Conservation (phyloP, 129 eudicot genomes). For the Escallonia rubra region DNA sequence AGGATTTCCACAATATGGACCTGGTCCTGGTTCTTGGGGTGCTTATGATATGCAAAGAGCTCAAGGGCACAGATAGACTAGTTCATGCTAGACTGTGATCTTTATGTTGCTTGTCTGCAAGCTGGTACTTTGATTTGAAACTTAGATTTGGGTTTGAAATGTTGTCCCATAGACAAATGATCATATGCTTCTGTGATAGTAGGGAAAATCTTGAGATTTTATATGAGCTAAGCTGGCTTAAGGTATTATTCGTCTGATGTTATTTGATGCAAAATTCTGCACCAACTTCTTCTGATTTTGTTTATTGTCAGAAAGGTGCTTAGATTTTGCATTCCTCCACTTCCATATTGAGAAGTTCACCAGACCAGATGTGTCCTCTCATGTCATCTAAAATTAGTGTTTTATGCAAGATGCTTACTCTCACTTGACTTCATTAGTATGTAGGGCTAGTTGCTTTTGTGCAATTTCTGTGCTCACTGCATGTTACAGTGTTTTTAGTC, state of each 20-base stretch:
- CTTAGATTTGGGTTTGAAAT: slow-evolving; percentile 42
- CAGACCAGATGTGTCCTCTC: background rate
- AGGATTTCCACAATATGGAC: slow-evolving; percentile 80
- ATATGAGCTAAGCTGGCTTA: slow-evolving; percentile 16
- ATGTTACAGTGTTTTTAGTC: too few relatives aligned
- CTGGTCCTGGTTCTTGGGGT: slow-evolving; percentile 90
- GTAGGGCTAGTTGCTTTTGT: background rate
- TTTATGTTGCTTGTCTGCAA: slow-evolving; percentile 18
- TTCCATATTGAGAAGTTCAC: background rate
- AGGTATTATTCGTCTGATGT: slow-evolving; percentile 5
- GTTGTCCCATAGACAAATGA: slow-evolving; percentile 25
- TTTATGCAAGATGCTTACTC: background rate
- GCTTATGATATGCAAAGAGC: slow-evolving; percentile 63
- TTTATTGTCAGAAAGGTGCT: background rate
- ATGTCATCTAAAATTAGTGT: background rate
- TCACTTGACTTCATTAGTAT: background rate
- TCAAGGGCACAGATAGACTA: slow-evolving; percentile 73
- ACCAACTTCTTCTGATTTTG: background rate
- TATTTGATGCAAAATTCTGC: slow-evolving; percentile 20
- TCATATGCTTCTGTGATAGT: slow-evolving; percentile 19
- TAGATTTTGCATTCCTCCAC: background rate
- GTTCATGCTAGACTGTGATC: slow-evolving; percentile 28
- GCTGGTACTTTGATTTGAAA: slow-evolving; percentile 43
- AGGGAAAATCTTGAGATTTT: slow-evolving; percentile 25
- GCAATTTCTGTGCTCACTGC: too few relatives aligned